Evolutionary conservation across 139 green algal species (phyloP).

Genomic region (Parachlorella kessleri): DNA sequence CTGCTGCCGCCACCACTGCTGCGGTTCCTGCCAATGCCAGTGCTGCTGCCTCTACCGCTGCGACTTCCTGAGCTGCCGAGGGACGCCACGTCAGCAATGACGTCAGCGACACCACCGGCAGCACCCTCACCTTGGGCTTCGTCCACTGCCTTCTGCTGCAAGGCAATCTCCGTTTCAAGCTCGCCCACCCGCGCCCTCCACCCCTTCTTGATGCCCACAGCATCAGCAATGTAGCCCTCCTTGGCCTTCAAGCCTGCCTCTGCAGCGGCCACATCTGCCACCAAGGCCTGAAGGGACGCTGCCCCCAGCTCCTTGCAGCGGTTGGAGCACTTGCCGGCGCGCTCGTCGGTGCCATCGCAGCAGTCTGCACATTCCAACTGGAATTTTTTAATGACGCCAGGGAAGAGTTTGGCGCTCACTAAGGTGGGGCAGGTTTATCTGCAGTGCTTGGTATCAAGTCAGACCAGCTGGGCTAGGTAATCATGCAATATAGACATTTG

Average conservation of each 20-base stretch:
- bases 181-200: slow-evolving; percentile 25
- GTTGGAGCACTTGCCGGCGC: slow-evolving; percentile 72
- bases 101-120: no score
- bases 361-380: slow-evolving; percentile 88
- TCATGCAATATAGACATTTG: no score
- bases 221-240: slow-evolving; percentile 37
- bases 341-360: slow-evolving; percentile 92
- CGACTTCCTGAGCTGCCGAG: no score
- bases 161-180: slow-evolving; percentile 15
- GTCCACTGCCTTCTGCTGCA: background rate
- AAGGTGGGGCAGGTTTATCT: no score
- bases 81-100: no score
- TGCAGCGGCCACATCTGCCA: slow-evolving; percentile 12
- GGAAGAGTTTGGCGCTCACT: no score
- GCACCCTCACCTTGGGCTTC: background rate
- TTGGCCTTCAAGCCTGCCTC: slow-evolving; percentile 23
- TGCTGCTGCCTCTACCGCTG: no score
- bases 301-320: slow-evolving; percentile 72
- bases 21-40: no score
- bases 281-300: slow-evolving; percentile 48
- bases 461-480: no score
- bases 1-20: no score
- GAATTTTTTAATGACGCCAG: no score
- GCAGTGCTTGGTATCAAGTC: no score
- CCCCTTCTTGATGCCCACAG: slow-evolving; percentile 17